phyloP scores from a whole-genome alignment of 805 yeast species.

The Naumovozyma baii region DNA sequence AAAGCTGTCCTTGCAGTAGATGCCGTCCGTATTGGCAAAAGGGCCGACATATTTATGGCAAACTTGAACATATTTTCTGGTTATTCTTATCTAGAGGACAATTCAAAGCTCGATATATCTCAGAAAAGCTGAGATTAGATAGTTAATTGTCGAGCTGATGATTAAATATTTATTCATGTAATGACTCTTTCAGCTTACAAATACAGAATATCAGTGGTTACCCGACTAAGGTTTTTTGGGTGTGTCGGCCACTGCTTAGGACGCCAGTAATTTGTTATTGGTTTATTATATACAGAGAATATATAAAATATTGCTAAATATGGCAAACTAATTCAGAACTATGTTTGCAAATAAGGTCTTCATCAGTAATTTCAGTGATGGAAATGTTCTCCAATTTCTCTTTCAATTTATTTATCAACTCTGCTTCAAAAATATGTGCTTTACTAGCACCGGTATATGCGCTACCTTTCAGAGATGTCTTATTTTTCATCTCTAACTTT shows the following conservation, averaged over 20 bases:
- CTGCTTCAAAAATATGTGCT: constrained; percentile 5
- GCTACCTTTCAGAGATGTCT: constrained; percentile 7
- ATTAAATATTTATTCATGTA: neutral
- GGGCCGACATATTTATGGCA: neutral
- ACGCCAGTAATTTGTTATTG: no score
- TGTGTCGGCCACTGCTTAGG: no score
- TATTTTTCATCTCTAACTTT: constrained; percentile 56
- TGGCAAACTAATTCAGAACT: neutral
- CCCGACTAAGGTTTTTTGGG: neutral
- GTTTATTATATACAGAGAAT: no score
- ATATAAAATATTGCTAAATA: no score
- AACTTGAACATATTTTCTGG: neutral
- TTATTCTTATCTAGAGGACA: no score
- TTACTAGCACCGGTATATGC: constrained; percentile 4
- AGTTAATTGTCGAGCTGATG: neutral
- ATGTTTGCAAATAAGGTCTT: constrained; percentile 4
- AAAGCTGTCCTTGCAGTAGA: neutral
- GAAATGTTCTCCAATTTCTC: constrained; percentile 8
- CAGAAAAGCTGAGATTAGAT: neutral
- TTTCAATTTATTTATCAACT: constrained; percentile 10
- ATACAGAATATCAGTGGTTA: neutral
- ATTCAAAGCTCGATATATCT: no score
- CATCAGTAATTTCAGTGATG: constrained; percentile 4
- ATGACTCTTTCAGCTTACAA: neutral
- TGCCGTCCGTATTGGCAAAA: neutral